Evolutionary conservation across 2,329 filamentous ascomycete species (phyloP), one percentile per base, ranked within the genome.

Genomic region (Aspergillus caelatus): DNA sequence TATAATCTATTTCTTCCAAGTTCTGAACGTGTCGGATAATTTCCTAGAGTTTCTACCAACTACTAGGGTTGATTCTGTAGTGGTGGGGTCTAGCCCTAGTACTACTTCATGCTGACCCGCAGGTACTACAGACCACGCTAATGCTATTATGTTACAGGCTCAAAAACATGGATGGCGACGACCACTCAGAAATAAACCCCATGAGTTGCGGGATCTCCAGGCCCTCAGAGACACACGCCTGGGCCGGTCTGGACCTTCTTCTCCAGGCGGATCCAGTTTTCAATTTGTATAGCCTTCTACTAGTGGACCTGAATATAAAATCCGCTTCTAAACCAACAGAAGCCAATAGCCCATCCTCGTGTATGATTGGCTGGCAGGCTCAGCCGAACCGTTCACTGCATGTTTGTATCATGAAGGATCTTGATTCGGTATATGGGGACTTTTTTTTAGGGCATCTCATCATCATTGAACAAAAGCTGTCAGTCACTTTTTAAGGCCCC

Each of bases 231-330:
- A 58, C 60, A 58, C 28, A 59, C 28, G 32, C 48, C 62, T 64
- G 30, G 62, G 26, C 58, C 62, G 62, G 62, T 62, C 62, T 64
- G 62, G 45, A 48, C 28, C 45, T 48, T 46, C 43, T 14, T 48
- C 45, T 14, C 45, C 11, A 48, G 5, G 39, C 39, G 39, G 39
- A 41, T 9, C 16, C 19, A 0, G 19, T 41, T 41, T 36, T 41
- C 16, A 41, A 41, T n/a, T 41, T 41, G 39, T n/a, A 41, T n/a
- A n/a, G 16, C 39, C 39, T n/a, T n/a, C 39, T n/a, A 41, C 28
- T 53, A 32, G 43, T 46, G n/a, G 23, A 8, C 23, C 45, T 28
- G 28, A 48, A 48, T n/a, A 14, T 28, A 48, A 14, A 26, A 48
- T 8, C 23, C 12, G 16, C 10, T 26, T 16, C 45, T 23, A 26